These are phyloP conservation scores for Saccharomycopsis sp. DNA, from an alignment of 805 yeast genomes.

Conservation along the genomic window DNA sequence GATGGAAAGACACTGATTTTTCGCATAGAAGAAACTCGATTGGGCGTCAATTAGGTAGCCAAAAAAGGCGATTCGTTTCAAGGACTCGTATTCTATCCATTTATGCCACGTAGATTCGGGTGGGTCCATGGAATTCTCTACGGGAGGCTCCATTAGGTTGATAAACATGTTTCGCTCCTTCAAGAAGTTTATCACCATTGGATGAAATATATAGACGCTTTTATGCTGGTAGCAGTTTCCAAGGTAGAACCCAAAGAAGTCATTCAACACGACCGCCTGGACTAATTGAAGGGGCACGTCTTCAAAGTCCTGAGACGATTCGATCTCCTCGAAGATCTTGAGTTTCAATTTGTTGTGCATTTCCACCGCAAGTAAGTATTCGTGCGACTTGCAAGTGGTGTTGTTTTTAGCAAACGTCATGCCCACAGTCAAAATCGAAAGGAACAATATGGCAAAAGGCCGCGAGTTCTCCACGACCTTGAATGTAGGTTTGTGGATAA, in stretches of 20 bases:
- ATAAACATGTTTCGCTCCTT: constrained; percentile 22
- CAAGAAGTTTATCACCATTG: constrained; percentile 23
- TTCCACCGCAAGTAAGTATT: constrained; percentile 17
- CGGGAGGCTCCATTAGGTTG: constrained; percentile 19
- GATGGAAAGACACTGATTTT: constrained; percentile 31
- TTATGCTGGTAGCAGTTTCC: constrained; percentile 24
- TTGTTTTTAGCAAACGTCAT: constrained; percentile 23
- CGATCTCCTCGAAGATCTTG: constrained; percentile 18
- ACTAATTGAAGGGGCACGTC: constrained; percentile 23
- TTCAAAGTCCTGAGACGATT: constrained; percentile 17
- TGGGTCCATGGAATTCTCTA: not conserved
- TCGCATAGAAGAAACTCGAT: constrained; percentile 32
- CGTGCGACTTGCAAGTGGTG: constrained; percentile 4
- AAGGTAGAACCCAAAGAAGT: constrained; percentile 25
- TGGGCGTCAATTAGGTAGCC: constrained; percentile 37
- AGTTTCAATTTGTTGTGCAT: constrained; percentile 24
- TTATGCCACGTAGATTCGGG: constrained; percentile 32
- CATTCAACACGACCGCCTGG: constrained; percentile 26
- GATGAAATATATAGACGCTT: constrained; percentile 24
- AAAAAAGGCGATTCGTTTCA: constrained; percentile 36
- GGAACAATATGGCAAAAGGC: constrained; percentile 18
- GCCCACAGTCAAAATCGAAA: constrained; percentile 23
- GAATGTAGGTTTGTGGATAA: constrained; percentile 34
- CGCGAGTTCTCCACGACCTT: constrained; percentile 1
- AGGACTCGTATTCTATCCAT: constrained; percentile 40